These are phyloP conservation scores for Musa troglodytarum DNA, from an alignment of 176 grass and related monocot species.

Conservation along the genomic window DNA sequence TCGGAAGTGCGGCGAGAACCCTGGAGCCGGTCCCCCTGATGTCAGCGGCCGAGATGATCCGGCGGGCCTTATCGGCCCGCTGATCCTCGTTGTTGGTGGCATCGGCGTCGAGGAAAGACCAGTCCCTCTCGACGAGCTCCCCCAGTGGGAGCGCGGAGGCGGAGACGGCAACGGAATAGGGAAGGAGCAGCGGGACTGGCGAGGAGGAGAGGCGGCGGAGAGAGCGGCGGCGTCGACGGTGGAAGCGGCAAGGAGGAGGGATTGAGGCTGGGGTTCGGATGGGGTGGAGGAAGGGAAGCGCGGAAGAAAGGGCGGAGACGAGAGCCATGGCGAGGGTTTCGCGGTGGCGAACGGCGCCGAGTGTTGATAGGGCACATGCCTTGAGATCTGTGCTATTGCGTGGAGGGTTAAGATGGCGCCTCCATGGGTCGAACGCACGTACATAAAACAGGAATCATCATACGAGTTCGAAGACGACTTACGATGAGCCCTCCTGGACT, in stretches of 20 bases:
- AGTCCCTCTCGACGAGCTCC: conserved; percentile 74
- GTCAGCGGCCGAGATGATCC: conserved; percentile 37
- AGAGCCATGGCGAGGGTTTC: conserved; percentile 1
- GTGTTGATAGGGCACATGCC: too few species aligned
- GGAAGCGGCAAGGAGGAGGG: not conserved
- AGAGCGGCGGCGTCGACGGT: not conserved
- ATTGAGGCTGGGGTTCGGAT: not conserved
- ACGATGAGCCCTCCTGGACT: too few species aligned
- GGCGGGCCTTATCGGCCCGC: conserved; percentile 10
- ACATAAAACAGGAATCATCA: too few species aligned
- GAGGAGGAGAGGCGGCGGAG: too few species aligned
- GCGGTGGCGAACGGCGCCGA: too few species aligned
- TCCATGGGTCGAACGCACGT: too few species aligned
- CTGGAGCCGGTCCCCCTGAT: conserved; percentile 37
- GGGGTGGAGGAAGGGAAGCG: not conserved
- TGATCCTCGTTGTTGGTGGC: not conserved
- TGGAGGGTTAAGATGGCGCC: too few species aligned
- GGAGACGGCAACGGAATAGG: conserved; percentile 11
- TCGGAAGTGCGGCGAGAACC: conserved; percentile 61
- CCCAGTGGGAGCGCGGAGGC: conserved; percentile 28
- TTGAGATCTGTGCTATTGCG: too few species aligned
- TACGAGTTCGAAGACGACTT: too few species aligned
- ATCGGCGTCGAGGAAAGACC: conserved; percentile 64
- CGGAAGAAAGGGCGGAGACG: not conserved
- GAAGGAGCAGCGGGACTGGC: conserved; percentile 6